Conservation (phyloP, 2,329 filamentous ascomycete species). For the Botrytis medusae region DNA sequence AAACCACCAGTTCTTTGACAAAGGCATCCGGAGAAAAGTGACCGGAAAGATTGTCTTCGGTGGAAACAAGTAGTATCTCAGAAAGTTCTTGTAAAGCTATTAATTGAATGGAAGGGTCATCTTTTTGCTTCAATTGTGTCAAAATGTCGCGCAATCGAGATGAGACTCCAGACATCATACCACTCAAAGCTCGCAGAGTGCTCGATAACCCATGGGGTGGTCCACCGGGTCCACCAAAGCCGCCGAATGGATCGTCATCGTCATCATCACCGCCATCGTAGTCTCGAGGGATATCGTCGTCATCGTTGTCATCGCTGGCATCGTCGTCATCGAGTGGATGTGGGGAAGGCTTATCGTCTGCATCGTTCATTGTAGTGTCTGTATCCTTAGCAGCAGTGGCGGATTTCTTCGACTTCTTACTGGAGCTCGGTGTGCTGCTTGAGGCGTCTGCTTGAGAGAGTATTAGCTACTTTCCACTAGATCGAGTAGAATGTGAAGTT, state of each 20-base stretch:
- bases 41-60: slow-evolving; percentile 92
- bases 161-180: slow-evolving; percentile 86
- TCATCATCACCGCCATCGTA: slow-evolving; percentile 55
- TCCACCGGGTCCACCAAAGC: slow-evolving; percentile 66
- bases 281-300: slow-evolving; percentile 58
- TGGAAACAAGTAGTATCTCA: slow-evolving; percentile 89
- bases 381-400: slow-evolving; percentile 59
- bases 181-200: slow-evolving; percentile 82
- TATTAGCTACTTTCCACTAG: slow-evolving; percentile 28
- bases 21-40: slow-evolving; percentile 94
- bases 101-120: slow-evolving; percentile 82
- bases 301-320: slow-evolving; percentile 53
- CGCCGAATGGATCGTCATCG: slow-evolving; percentile 60
- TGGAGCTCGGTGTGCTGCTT: slow-evolving; percentile 33
- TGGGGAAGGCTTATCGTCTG: slow-evolving; percentile 32
- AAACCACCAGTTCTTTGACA: slow-evolving; percentile 85
- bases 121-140: slow-evolving; percentile 74
- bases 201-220: slow-evolving; percentile 68
- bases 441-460: slow-evolving; percentile 40
- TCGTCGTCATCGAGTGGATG: slow-evolving; percentile 47
- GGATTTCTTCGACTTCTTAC: slow-evolving; percentile 51
- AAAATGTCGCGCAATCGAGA: slow-evolving; percentile 76
- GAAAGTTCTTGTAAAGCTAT: slow-evolving; percentile 92
- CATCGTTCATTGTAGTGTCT: slow-evolving; percentile 65
- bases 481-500: slow-evolving; percentile 41